Percentiles rank a stretch among this genome's conserved stretches.
These are phyloP conservation scores for Venturia oleaginea DNA, from an alignment of 2,329 filamentous ascomycete genomes.

Conservation along the genomic window DNA sequence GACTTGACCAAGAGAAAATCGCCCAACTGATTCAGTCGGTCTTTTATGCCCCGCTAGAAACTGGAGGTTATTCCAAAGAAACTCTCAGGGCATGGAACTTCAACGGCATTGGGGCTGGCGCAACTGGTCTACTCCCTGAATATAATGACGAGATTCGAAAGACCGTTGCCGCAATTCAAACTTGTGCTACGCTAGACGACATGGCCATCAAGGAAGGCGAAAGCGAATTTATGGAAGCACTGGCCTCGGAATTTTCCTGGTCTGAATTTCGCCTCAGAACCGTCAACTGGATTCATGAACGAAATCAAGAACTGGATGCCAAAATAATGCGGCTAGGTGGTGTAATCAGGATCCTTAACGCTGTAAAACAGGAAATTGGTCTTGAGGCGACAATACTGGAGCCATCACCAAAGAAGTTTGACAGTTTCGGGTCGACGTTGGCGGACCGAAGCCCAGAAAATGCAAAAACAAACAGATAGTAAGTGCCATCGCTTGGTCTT, in stretches of 20 bases:
- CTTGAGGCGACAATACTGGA: slow-evolving; percentile 1
- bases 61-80: slow-evolving; percentile 16
- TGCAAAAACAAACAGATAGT: neutral
- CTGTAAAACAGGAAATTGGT: slow-evolving; percentile 1
- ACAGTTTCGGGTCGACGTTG: neutral
- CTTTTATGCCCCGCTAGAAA: slow-evolving; percentile 28
- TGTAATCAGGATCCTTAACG: slow-evolving; percentile 7
- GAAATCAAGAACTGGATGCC: slow-evolving; percentile 36
- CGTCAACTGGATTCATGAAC: slow-evolving; percentile 38
- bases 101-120: slow-evolving; percentile 28
- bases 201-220: slow-evolving; percentile 23
- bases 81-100: slow-evolving; percentile 28
- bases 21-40: slow-evolving; percentile 27
- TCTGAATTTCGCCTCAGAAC: slow-evolving; percentile 35
- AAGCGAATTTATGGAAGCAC: slow-evolving; percentile 32
- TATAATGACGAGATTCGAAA: slow-evolving; percentile 28
- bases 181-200: slow-evolving; percentile 25
- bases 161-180: slow-evolving; percentile 31
- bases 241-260: slow-evolving; percentile 43
- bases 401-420: neutral
- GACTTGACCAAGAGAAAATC: slow-evolving; percentile 29
- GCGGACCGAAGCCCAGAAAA: neutral
- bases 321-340: slow-evolving; percentile 34
- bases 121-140: slow-evolving; percentile 28
- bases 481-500: neutral